Base-by-base conservation (phyloP, 2,329 filamentous ascomycete genomes). In the Botryosphaeria agaves region DNA sequence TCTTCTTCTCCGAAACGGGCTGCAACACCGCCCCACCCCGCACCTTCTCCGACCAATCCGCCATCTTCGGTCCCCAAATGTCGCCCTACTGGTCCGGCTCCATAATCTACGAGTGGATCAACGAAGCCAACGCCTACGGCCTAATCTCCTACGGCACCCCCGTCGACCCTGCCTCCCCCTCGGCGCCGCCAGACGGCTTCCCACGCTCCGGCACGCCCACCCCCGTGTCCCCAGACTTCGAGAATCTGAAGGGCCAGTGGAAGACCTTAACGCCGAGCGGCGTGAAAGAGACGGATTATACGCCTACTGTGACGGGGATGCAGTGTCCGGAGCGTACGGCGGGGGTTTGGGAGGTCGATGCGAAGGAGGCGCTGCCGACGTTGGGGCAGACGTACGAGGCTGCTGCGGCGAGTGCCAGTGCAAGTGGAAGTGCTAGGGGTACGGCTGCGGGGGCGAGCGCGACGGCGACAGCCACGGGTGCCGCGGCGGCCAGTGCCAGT, bases 31-130 rank as follows among this genome's bases (percentile, higher is more conserved):
- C 63, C 1, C 55, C 57, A 2, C 72, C 75, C 1, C 66, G 77
- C 26, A 56, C 62, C 1, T 83, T 79, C 47, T 61, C 62, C 15
- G 77, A 92, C 47, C 80, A 89, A 52, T 62, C 67, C 24, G 73
- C 80, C 29, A 81, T 92, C 41, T 77, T 89, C 43, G 76, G 79
- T 26, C 41, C 62, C 0, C 55, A 80, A 3, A 92, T 92, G 83
- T 56, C 66, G 5, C 60, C 63, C 55, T 72, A 61, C 17, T 76
- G 69, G 64, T 84, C 78, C 30, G 83, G 83, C 32, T 66, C 79
- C 31, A 84, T 92, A 38, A 64, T 91, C 40, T 91, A 92, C 54
- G 82, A 92, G 49, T 92, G 83, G 83, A 82, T 91, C 38, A 59
- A 87, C 48, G 83, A 91, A 53, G 61, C 67, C 30, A 91, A 92